A percentile compares a stretch with the other conserved stretches of the same genome.
Conservation (phyloP, 148 eudicot genomes). For the Hydrangea macrophylla region DNA sequence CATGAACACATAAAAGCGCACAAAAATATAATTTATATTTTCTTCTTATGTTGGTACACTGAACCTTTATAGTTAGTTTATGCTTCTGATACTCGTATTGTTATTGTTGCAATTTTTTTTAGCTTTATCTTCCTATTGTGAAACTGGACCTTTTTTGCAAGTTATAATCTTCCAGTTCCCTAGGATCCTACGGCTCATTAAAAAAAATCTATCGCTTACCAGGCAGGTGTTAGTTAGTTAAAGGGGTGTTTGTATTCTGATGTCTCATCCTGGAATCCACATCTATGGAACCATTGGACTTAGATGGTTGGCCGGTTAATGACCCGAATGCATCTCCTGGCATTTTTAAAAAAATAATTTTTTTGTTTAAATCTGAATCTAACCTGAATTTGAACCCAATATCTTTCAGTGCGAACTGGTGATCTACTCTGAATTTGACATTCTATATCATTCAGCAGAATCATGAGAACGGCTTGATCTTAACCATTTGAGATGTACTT, state of each 20-base stretch:
- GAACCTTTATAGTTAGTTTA: too few relatives aligned
- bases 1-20: too few relatives aligned
- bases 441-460: not conserved
- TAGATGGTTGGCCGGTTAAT: not conserved
- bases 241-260: not conserved
- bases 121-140: constrained; percentile 1
- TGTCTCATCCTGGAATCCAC: not conserved
- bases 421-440: not conserved
- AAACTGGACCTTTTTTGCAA: not conserved
- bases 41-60: too few relatives aligned
- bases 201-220: not conserved
- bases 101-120: too few relatives aligned
- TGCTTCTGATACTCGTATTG: too few relatives aligned
- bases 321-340: constrained; percentile 1
- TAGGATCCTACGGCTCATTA: constrained; percentile 1
- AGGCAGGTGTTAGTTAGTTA: not conserved
- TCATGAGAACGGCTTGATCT: not conserved
- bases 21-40: too few relatives aligned
- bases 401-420: not conserved
- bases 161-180: not conserved
- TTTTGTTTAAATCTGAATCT: not conserved
- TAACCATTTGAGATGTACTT: not conserved
- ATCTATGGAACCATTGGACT: not conserved
- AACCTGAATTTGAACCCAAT: not conserved
- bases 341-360: not conserved